These are phyloP conservation scores for Brasilioporus rufonigricans DNA, from an alignment of 768 basidiomycete genomes.

Conservation along the genomic window DNA sequence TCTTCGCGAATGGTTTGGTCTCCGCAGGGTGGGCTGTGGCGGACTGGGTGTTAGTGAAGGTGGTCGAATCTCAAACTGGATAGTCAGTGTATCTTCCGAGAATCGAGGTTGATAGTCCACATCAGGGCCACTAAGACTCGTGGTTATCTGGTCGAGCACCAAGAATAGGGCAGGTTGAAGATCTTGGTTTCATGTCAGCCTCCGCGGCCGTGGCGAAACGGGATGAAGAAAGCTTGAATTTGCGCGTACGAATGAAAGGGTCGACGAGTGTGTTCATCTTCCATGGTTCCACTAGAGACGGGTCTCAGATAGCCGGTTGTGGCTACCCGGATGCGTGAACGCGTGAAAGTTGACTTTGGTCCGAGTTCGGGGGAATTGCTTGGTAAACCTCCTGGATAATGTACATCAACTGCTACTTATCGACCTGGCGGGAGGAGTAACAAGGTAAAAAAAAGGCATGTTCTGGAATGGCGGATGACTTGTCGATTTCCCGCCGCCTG, in stretches of 20 bases:
- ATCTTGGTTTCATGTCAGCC: conserved; percentile 27
- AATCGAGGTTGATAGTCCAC: conserved; percentile 63
- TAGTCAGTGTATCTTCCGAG: conserved; percentile 51
- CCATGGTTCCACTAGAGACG: not conserved
- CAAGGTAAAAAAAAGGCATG: too few species aligned
- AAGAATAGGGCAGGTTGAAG: conserved; percentile 43
- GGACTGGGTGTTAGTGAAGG: conserved; percentile 1
- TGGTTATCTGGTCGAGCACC: conserved; percentile 22
- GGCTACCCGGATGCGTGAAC: too few species aligned
- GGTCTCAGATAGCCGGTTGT: too few species aligned
- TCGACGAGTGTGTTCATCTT: conserved; percentile 26
- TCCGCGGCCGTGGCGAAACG: not conserved
- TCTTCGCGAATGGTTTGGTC: conserved; percentile 13
- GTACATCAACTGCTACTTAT: too few species aligned
- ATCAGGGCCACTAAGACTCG: conserved; percentile 31
- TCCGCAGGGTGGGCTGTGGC: conserved; percentile 1
- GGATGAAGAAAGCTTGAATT: conserved; percentile 27
- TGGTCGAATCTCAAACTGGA: conserved; percentile 50
- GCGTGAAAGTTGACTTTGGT: too few species aligned
- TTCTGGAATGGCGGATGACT: too few species aligned
- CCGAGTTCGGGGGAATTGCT: too few species aligned
- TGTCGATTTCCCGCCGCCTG: too few species aligned
- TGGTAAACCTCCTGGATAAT: too few species aligned
- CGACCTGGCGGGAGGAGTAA: too few species aligned
- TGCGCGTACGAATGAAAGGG: conserved; percentile 37